A percentile compares a stretch with the other conserved stretches of the same genome.
Evolutionary conservation across 257 asterid genomes (phyloP).

Genomic region (Osmanthus fragrans): DNA sequence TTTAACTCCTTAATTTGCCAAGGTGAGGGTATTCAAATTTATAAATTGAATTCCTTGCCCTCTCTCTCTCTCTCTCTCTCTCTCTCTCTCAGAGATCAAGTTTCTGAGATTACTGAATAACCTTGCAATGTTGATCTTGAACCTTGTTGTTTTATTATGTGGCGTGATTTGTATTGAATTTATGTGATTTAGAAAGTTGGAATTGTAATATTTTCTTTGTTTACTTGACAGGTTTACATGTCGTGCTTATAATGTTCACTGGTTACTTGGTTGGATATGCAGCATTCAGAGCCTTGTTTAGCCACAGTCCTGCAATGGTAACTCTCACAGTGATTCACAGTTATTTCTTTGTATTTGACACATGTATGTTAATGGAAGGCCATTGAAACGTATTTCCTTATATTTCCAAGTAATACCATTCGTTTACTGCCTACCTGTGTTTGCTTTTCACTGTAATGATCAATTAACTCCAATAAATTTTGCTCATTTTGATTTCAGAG

Average conservation of each 20-base stretch:
- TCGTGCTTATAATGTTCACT: conserved; percentile 77
- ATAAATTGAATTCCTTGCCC: neutral
- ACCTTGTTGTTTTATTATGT: neutral
- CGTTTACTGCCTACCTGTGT: neutral
- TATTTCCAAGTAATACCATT: neutral
- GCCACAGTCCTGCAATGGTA: conserved; percentile 82
- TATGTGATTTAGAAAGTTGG: neutral
- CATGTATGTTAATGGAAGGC: neutral
- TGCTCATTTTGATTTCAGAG: conserved; percentile 43
- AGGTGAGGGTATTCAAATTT: neutral
- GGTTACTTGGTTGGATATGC: conserved; percentile 86
- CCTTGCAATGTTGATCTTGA: neutral
- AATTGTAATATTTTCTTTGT: conserved; percentile 14
- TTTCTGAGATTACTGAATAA: neutral
- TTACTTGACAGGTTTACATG: conserved; percentile 72
- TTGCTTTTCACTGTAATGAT: neutral
- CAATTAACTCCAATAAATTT: conserved; percentile 2
- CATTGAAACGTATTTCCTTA: neutral
- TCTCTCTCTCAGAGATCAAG: conserved; percentile 9
- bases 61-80: neutral
- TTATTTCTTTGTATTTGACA: neutral
- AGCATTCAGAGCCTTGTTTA: conserved; percentile 86
- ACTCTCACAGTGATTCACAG: conserved; percentile 5
- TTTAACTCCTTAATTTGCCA: neutral
- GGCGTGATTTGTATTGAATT: neutral